Conservation (phyloP, 2,329 filamentous ascomycete genomes). For the Lomentospora prolificans region DNA sequence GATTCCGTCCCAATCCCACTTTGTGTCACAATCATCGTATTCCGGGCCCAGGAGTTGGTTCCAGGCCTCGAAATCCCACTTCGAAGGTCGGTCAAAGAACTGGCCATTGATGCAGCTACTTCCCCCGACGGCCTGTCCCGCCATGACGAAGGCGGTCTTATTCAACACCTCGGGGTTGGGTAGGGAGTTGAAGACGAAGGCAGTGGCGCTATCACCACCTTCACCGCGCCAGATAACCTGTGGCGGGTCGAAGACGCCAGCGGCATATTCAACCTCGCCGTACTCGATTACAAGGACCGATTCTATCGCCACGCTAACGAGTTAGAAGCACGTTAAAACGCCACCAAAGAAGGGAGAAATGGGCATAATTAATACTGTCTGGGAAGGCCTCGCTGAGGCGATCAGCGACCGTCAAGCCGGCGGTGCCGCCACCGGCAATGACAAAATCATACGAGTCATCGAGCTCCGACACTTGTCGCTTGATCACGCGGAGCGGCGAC, state of each 20-base stretch:
- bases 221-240: constrained; percentile 12
- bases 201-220: constrained; percentile 13
- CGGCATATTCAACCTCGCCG: constrained; percentile 13
- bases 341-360: too few species aligned
- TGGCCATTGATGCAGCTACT: constrained; percentile 26
- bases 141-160: constrained; percentile 16
- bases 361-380: too few species aligned
- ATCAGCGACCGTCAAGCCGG: constrained; percentile 23
- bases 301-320: constrained; percentile 10
- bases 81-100: constrained; percentile 25
- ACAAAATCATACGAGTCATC: constrained; percentile 20
- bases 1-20: constrained; percentile 26
- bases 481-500: constrained; percentile 4
- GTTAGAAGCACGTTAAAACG: too few species aligned
- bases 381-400: constrained; percentile 21
- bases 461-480: constrained; percentile 18
- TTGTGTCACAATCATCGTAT: constrained; percentile 10
- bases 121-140: constrained; percentile 25
- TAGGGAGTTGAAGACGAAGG: constrained; percentile 15
- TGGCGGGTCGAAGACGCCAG: constrained; percentile 19
- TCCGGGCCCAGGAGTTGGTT: constrained; percentile 17
- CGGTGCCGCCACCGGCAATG: constrained; percentile 21
- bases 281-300: constrained; percentile 13
- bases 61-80: constrained; percentile 26
- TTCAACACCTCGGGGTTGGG: constrained; percentile 17